Percentiles rank a stretch among this genome's conserved stretches.
These are phyloP conservation scores for Boletales sp. DNA, from an alignment of 768 basidiomycete species.

Conservation along the genomic window DNA sequence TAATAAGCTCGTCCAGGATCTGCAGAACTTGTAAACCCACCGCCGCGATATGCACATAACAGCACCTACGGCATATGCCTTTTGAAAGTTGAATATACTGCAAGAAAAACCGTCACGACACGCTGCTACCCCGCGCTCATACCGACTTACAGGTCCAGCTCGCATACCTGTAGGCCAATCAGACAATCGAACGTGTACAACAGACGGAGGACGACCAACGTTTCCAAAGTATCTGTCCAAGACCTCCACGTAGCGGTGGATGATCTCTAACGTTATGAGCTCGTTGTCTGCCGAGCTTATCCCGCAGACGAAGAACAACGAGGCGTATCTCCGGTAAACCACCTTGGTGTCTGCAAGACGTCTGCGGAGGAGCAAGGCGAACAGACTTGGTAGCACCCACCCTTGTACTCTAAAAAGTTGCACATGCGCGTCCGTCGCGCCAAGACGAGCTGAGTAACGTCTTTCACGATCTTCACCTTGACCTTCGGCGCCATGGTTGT, in stretches of 20 bases:
- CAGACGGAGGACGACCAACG: slow-evolving; percentile 22
- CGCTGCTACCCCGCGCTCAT: neutral
- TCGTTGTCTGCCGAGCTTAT: slow-evolving; percentile 87
- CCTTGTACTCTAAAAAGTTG: slow-evolving; percentile 96
- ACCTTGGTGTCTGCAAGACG: slow-evolving; percentile 66
- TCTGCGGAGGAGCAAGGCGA: neutral
- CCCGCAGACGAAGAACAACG: slow-evolving; percentile 91
- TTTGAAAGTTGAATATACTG: slow-evolving; percentile 97
- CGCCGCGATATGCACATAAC: neutral
- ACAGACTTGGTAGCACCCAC: slow-evolving; percentile 33
- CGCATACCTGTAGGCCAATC: slow-evolving; percentile 61
- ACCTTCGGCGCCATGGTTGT: slow-evolving; percentile 74
- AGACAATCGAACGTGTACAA: neutral
- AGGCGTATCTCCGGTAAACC: slow-evolving; percentile 93
- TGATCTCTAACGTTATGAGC: slow-evolving; percentile 85
- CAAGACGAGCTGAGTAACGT: slow-evolving; percentile 90
- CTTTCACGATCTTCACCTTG: slow-evolving; percentile 91
- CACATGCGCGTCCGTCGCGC: slow-evolving; percentile 89
- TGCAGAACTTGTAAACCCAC: slow-evolving; percentile 23
- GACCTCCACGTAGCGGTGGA: slow-evolving; percentile 94
- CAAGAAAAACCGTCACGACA: neutral
- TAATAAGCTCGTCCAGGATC: slow-evolving; percentile 91
- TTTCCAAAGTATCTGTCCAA: slow-evolving; percentile 59
- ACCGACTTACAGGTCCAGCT: slow-evolving; percentile 77
- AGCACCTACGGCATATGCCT: slow-evolving; percentile 75